Conservation (phyloP, 805 yeast genomes). For the Middelhovenomyces tepae region DNA sequence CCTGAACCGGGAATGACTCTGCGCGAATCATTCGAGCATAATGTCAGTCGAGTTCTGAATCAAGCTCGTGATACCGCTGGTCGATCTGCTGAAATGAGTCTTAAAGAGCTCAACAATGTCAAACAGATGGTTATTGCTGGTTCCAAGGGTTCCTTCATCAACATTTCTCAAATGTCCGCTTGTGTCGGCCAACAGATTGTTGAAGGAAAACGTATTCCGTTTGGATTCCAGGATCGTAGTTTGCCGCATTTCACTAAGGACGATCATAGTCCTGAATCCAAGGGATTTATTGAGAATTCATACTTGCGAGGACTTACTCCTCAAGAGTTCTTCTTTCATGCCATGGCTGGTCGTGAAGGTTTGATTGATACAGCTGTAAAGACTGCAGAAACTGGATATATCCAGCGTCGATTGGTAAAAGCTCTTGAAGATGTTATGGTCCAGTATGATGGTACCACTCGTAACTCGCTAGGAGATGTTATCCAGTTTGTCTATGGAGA, state of each 20-base stretch:
- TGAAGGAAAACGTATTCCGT: conserved; percentile 98
- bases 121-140: conserved; percentile 99
- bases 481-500: conserved; percentile 97
- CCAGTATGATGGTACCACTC: conserved; percentile 95
- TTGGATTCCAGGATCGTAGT: conserved; percentile 93
- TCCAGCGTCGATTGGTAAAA: conserved; percentile 94
- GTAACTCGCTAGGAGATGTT: conserved; percentile 94
- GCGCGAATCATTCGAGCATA: conserved; percentile 96
- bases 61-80: conserved; percentile 99
- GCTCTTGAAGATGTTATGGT: conserved; percentile 97
- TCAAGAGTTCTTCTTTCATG: conserved; percentile 97
- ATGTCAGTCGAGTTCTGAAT: conserved; percentile 87
- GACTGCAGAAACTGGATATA: conserved; percentile 98
- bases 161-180: conserved; percentile 98
- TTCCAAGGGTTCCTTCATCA: conserved; percentile 97
- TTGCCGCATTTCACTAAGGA: conserved; percentile 97
- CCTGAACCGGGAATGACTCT: conserved; percentile 99
- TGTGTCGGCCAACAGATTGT: conserved; percentile 99
- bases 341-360: conserved; percentile 99
- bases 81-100: conserved; percentile 93
- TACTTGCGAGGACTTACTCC: conserved; percentile 96
- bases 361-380: conserved; percentile 98
- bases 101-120: conserved; percentile 90
- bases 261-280: conserved; percentile 97
- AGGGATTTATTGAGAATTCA: conserved; percentile 96